Evolutionary conservation across 768 basidiomycete species (phyloP).

Genomic region (Nevesoporus exiguus): DNA sequence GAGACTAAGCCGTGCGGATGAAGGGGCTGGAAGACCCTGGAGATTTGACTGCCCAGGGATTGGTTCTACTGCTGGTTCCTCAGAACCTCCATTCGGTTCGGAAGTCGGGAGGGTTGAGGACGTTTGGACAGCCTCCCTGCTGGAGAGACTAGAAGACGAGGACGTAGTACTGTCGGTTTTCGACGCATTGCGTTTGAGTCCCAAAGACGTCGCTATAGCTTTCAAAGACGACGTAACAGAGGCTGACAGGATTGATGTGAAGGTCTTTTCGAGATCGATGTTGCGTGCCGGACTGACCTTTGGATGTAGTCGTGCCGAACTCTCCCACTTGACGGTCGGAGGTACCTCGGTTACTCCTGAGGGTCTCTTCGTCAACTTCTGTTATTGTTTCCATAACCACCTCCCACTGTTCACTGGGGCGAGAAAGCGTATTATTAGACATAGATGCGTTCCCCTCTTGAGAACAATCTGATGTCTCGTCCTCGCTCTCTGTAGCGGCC

Average conservation of each 20-base stretch:
- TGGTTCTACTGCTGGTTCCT: conserved; percentile 37
- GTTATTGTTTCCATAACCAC: conserved; percentile 81
- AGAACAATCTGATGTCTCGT: conserved; percentile 27
- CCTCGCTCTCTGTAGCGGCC: conserved; percentile 31
- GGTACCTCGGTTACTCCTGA: conserved; percentile 42
- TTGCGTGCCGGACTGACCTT: conserved; percentile 41
- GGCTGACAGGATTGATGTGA: conserved; percentile 33
- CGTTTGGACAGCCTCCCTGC: conserved; percentile 15
- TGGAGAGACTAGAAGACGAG: conserved; percentile 32
- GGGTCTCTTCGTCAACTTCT: conserved; percentile 54
- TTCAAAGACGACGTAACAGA: conserved; percentile 73
- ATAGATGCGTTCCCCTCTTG: conserved; percentile 5
- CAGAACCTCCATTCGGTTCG: conserved; percentile 15
- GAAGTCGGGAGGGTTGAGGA: conserved; percentile 31
- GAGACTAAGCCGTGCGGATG: conserved; percentile 58
- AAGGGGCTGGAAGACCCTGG: conserved; percentile 58
- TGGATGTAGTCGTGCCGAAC: conserved; percentile 70
- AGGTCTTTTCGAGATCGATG: background rate
- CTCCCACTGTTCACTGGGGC: conserved; percentile 82
- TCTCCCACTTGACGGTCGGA: conserved; percentile 47
- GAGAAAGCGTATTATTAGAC: conserved; percentile 33
- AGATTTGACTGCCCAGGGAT: conserved; percentile 59
- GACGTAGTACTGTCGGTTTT: conserved; percentile 17
- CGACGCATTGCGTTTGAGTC: conserved; percentile 51
- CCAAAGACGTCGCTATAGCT: conserved; percentile 72